Evolutionary conservation across 2,329 filamentous ascomycete species (phyloP).

Genomic region (Fusarium nodosum): DNA sequence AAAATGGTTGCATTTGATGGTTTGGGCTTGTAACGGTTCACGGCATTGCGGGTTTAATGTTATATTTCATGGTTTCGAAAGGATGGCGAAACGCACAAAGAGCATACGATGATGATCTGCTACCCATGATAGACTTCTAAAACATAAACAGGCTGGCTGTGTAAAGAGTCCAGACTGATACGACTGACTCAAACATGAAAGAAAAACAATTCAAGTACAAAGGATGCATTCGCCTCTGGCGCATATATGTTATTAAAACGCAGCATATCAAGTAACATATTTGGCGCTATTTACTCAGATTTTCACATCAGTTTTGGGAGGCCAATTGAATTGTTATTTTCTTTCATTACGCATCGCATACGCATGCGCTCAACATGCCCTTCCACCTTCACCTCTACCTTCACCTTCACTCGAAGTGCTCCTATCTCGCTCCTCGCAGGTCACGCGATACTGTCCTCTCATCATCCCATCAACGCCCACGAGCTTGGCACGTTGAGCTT

Average conservation of each 20-base stretch:
- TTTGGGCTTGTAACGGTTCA: constrained; percentile 19
- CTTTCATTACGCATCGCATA: constrained; percentile 49
- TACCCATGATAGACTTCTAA: constrained; percentile 33
- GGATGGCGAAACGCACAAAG: constrained; percentile 17
- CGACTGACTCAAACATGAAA: not conserved
- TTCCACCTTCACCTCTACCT: constrained; percentile 9
- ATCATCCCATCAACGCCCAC: constrained; percentile 4
- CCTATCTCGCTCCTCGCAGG: constrained; percentile 9
- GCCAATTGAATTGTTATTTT: constrained; percentile 42
- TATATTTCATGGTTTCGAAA: constrained; percentile 16
- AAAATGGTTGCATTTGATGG: constrained; percentile 22
- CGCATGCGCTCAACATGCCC: constrained; percentile 33
- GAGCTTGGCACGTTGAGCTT: constrained; percentile 11
- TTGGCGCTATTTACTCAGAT: not conserved
- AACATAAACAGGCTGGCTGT: constrained; percentile 26
- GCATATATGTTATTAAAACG: not conserved
- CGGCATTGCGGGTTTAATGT: constrained; percentile 12
- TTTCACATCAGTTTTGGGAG: not conserved
- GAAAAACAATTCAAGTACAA: not conserved
- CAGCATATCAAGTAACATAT: not conserved
- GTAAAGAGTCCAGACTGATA: constrained; percentile 11
- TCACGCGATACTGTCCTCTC: constrained; percentile 25
- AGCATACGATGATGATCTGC: constrained; percentile 26
- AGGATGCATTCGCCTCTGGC: not conserved
- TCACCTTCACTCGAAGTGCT: not conserved